These are phyloP conservation scores for Trifolium pratense DNA, from an alignment of 306 rosid species.

Conservation along the genomic window DNA sequence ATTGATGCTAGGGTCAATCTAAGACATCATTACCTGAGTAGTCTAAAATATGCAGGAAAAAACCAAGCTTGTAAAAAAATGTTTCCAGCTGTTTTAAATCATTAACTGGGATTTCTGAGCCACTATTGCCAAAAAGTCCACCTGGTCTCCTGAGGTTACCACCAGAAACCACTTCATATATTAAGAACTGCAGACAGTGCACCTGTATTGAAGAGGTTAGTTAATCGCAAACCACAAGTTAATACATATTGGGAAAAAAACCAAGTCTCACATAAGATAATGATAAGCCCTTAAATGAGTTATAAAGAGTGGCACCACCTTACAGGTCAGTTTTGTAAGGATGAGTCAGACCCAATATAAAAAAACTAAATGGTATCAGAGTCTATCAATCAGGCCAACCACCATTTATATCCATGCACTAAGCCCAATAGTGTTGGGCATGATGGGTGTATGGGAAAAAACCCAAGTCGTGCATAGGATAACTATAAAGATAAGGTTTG, in stretches of 20 bases:
- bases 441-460: no score
- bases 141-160: conserved; percentile 99
- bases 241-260: background rate
- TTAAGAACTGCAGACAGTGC: conserved; percentile 96
- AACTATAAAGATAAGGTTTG: no score
- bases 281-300: no score
- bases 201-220: conserved; percentile 62
- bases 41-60: conserved; percentile 91
- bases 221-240: conserved; percentile 28
- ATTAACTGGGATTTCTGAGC: conserved; percentile 90
- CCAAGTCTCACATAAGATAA: no score
- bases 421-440: no score
- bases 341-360: no score
- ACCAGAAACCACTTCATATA: conserved; percentile 97
- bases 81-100: conserved; percentile 91
- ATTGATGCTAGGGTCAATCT: conserved; percentile 35
- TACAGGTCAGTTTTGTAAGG: no score
- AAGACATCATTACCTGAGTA: conserved; percentile 70
- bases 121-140: conserved; percentile 95
- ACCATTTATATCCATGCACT: no score
- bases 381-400: no score
- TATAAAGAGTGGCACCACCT: no score
- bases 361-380: no score
- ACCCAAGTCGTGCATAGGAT: no score
- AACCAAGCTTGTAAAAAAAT: conserved; percentile 94